Evolutionary conservation across 2,329 filamentous ascomycete genomes (phyloP), one percentile per base, ranked within the genome.

Genomic region (Hymenoscyphus fructigenus): DNA sequence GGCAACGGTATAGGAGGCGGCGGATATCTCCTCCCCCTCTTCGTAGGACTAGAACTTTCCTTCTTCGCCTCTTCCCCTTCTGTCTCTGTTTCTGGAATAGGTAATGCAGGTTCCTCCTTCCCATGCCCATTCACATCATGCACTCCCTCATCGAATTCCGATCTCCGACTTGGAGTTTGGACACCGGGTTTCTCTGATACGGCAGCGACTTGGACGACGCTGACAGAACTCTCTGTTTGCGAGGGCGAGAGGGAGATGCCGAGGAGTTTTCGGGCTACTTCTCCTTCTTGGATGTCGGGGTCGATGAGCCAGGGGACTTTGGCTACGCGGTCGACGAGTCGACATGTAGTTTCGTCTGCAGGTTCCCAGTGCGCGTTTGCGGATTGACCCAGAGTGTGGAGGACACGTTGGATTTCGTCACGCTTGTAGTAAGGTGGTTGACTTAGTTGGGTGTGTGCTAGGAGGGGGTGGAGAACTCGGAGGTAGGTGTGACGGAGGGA

Each of bases 401-500:
- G 82, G 28, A 97, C 84, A 67, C 87, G 89, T 47, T 90, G 80
- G 50, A 99, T 86, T 75, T 98, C 94, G 53, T 93, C 87, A 34
- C 88, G 87, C 77, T 98, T 99, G 82, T 99, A 98, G 75, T 97
- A 88, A 0, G 92, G 92, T 23, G 93, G 89, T 61, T 91, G 85
- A 73, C 87, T 90, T 55, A 99, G 86, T 76, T 98, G 95, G 1
- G 94, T 97, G 75, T 99, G 92, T 44, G 91, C 91, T 26, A 99
- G 83, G 28, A 99, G 83, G 0, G 95, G 95, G 74, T 96, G 93
- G 14, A 99, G 81, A 3, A 99, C 95, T 36, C 95, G 89, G 5
- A 99, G 84, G 75, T 99, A 99, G 3, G 95, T 99, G 76, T 99
- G 95, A 44, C 94, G 87, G 64, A 99, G 81, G 20, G 87, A 83